phyloP scores from a whole-genome alignment of 176 grass and related monocot species.

The Dactylis glomerata region DNA sequence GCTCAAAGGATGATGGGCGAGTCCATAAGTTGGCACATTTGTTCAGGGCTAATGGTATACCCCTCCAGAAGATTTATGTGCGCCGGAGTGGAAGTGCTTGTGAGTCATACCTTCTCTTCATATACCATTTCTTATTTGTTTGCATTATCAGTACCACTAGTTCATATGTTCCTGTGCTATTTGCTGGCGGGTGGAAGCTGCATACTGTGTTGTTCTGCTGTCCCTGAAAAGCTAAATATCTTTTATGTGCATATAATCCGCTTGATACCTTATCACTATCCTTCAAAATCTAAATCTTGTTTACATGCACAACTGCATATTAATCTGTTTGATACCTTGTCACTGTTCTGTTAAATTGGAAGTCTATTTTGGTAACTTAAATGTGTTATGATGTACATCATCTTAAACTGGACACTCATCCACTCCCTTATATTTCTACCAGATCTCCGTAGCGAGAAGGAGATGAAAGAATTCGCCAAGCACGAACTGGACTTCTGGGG shows the following conservation, averaged over 20 bases:
- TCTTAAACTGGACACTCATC: not conserved
- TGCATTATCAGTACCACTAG: not conserved
- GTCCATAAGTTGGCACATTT: too few species aligned
- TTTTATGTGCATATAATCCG: not conserved
- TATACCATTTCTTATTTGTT: not conserved
- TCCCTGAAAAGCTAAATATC: not conserved
- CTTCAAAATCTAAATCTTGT: not conserved
- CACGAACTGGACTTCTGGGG: not conserved
- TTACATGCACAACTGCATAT: not conserved
- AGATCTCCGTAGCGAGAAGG: not conserved
- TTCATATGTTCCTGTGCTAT: not conserved
- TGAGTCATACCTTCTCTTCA: conserved; percentile 5
- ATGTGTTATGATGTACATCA: not conserved
- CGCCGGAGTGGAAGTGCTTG: not conserved
- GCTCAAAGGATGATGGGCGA: too few species aligned
- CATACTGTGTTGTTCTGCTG: not conserved
- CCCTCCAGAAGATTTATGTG: too few species aligned
- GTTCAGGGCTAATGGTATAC: not conserved
- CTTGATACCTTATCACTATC: not conserved
- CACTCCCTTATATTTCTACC: not conserved
- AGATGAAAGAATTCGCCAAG: not conserved
- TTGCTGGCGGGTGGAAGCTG: not conserved
- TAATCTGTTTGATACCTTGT: not conserved
- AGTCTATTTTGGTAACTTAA: not conserved
- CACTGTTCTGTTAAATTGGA: not conserved